A percentile compares a stretch with the other conserved stretches of the same genome.
Evolutionary conservation across 108 stramenopile genomes (phyloP).

Genomic region (Nitzschia putrida): DNA sequence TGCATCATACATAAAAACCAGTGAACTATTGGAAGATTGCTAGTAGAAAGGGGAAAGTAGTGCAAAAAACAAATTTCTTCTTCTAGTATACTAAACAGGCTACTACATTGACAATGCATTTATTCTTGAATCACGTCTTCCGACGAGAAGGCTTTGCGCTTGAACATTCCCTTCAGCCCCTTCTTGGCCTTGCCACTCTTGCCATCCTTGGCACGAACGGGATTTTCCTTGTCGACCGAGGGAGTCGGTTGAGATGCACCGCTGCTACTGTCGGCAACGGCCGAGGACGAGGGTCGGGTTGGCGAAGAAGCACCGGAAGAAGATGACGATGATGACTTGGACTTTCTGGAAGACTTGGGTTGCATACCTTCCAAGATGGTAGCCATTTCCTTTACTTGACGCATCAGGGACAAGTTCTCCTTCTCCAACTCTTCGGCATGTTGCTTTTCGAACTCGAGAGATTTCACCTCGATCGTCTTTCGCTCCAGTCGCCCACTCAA

Average conservation of each 20-base stretch:
- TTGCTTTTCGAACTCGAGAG: conserved; percentile 54
- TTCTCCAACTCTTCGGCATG: conserved; percentile 63
- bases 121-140: not conserved
- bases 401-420: conserved; percentile 48
- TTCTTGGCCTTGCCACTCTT: not conserved
- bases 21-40: too few species aligned
- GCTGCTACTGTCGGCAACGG: not conserved
- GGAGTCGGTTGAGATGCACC: not conserved
- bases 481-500: conserved; percentile 36
- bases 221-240: not conserved
- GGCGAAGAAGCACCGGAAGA: too few species aligned
- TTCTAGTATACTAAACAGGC: too few species aligned
- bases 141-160: conserved; percentile 1
- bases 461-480: conserved; percentile 25
- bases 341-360: not conserved
- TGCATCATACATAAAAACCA: too few species aligned
- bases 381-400: conserved; percentile 59
- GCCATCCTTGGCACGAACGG: not conserved
- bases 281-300: not conserved
- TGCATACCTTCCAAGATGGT: conserved; percentile 5
- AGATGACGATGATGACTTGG: not conserved
- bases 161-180: not conserved
- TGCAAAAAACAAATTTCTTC: too few species aligned
- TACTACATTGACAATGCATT: not conserved
- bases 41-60: too few species aligned